Percentiles rank a stretch among this genome's conserved stretches.
These are phyloP conservation scores for Zymoseptoria crescenta DNA, from an alignment of 2,329 filamentous ascomycete genomes.

Conservation along the genomic window DNA sequence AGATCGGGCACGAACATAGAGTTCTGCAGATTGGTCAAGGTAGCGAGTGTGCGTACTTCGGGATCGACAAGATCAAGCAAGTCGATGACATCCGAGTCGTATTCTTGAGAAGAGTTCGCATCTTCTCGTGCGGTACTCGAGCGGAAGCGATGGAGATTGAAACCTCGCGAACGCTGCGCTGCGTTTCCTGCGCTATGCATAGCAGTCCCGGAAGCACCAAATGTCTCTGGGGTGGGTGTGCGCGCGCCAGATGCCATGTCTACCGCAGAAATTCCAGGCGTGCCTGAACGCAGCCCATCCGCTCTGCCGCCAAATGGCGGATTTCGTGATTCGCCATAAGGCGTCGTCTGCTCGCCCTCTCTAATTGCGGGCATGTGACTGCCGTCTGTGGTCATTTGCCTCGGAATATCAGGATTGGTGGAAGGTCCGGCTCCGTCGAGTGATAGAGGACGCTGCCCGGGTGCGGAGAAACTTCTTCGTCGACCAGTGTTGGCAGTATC, in stretches of 20 bases:
- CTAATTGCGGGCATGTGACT: slow-evolving; percentile 23
- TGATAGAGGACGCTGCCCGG: slow-evolving; percentile 16
- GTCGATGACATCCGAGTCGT: slow-evolving; percentile 57
- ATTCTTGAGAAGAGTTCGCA: slow-evolving; percentile 35
- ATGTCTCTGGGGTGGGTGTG: slow-evolving; percentile 10
- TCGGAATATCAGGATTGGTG: slow-evolving; percentile 13
- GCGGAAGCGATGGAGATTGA: slow-evolving; percentile 13
- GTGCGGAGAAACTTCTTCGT: slow-evolving; percentile 27
- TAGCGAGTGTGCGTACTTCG: slow-evolving; percentile 73
- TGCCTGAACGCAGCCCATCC: slow-evolving; percentile 10
- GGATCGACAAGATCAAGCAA: slow-evolving; percentile 67
- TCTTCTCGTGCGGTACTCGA: slow-evolving; percentile 13
- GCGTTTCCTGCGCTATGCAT: slow-evolving; percentile 24
- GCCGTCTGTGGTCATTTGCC: slow-evolving; percentile 20
- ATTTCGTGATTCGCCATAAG: slow-evolving; percentile 5
- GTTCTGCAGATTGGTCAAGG: slow-evolving; percentile 82
- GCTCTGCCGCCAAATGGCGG: slow-evolving; percentile 8
- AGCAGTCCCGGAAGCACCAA: slow-evolving; percentile 13
- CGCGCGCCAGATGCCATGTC: slow-evolving; percentile 11
- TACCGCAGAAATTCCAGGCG: slow-evolving; percentile 14
- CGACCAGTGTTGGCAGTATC: slow-evolving; percentile 17
- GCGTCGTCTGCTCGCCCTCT: slow-evolving; percentile 18
- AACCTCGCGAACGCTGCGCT: slow-evolving; percentile 20
- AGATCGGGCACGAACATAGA: slow-evolving; percentile 78
- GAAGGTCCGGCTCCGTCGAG: slow-evolving; percentile 7